Conservation (phyloP, 1,284 basidiomycete genomes). For the Trichosporon faecale region DNA sequence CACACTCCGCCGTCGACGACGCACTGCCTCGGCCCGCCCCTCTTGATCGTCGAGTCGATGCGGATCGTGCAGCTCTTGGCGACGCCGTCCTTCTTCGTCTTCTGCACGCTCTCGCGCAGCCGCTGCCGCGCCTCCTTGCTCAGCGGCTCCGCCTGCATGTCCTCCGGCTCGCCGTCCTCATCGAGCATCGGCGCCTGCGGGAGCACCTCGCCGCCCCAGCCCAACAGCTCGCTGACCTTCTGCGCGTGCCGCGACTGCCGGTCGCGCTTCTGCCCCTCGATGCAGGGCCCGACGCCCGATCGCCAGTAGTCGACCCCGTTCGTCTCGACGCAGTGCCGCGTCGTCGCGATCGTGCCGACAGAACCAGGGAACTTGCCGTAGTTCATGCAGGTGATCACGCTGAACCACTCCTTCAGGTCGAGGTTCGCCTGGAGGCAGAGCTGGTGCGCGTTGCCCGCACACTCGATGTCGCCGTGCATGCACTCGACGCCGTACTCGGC, state of each 20-base stretch:
- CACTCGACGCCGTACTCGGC: conserved; percentile 71
- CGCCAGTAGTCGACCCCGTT: conserved; percentile 67
- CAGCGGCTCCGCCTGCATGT: conserved; percentile 56
- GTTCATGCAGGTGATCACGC: conserved; percentile 70
- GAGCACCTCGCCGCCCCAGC: not conserved
- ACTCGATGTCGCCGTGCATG: conserved; percentile 73
- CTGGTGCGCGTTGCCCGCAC: conserved; percentile 74
- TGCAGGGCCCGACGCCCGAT: conserved; percentile 60
- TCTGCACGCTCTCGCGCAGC: conserved; percentile 61
- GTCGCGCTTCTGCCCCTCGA: conserved; percentile 44
- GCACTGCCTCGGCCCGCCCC: conserved; percentile 60
- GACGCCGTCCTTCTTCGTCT: conserved; percentile 59
- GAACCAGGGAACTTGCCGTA: conserved; percentile 59
- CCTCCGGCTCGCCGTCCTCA: conserved; percentile 18
- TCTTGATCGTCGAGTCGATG: conserved; percentile 57
- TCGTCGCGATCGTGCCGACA: conserved; percentile 66
- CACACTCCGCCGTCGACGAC: conserved; percentile 68
- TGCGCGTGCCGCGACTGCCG: conserved; percentile 6
- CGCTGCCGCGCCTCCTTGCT: conserved; percentile 49
- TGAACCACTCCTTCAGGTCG: conserved; percentile 61
- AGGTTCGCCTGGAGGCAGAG: conserved; percentile 62
- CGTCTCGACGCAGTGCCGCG: conserved; percentile 63
- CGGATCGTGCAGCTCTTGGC: conserved; percentile 81
- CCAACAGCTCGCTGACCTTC: not conserved
- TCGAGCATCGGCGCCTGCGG: not conserved